These are phyloP conservation scores for Boletus reticulatus DNA, from an alignment of 768 basidiomycete genomes.

Conservation along the genomic window DNA sequence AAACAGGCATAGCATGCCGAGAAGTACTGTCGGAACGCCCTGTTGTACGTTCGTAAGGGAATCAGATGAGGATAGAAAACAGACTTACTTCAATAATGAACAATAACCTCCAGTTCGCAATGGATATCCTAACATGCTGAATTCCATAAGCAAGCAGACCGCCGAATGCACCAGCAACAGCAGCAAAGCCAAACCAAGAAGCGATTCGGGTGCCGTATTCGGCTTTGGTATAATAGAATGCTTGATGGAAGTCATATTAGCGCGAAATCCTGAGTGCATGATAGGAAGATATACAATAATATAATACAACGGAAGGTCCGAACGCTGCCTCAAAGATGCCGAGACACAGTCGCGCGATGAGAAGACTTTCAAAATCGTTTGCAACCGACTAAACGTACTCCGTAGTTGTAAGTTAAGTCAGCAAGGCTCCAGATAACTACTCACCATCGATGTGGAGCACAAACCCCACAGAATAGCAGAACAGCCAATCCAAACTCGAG, in stretches of 20 bases:
- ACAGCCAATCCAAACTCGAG: conserved; percentile 67
- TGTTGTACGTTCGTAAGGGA: conserved; percentile 19
- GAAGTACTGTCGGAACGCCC: conserved; percentile 53
- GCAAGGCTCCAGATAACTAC: neutral
- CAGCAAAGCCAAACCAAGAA: conserved; percentile 57
- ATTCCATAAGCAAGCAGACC: conserved; percentile 55
- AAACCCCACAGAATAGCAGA: conserved; percentile 73
- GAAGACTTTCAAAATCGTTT: conserved; percentile 25
- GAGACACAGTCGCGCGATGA: conserved; percentile 30
- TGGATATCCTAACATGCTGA: conserved; percentile 36
- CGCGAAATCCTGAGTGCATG: conserved; percentile 12
- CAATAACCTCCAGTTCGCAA: conserved; percentile 42
- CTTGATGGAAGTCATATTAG: conserved; percentile 21
- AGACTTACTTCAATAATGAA: conserved; percentile 27
- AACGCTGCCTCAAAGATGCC: conserved; percentile 37
- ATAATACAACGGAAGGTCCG: conserved; percentile 32
- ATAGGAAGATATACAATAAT: conserved; percentile 22
- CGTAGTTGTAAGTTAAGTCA: neutral
- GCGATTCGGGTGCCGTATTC: conserved; percentile 47
- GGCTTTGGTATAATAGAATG: conserved; percentile 48
- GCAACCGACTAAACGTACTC: conserved; percentile 21
- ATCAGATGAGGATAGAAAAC: neutral
- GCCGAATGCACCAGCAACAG: conserved; percentile 54
- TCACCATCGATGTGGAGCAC: conserved; percentile 69
- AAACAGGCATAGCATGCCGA: conserved; percentile 28